Conservation (phyloP, 805 yeast species). For the Tetrapisispora namnaoensis region DNA sequence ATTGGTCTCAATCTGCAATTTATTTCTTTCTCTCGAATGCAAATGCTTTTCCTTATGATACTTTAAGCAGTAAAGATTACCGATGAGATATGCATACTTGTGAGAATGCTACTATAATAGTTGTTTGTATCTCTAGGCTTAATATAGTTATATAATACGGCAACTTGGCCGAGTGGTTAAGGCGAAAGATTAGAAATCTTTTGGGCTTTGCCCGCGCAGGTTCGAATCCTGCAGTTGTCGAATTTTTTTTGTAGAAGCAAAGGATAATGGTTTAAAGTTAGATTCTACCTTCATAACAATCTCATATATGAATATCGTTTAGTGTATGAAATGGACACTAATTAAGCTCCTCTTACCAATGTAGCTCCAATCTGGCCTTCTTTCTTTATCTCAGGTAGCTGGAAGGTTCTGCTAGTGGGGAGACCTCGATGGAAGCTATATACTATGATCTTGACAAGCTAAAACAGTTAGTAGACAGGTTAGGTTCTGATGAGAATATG, state of each 20-base stretch:
- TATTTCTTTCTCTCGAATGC: too few species aligned
- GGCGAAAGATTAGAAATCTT: slow-evolving; percentile 8
- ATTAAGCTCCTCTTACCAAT: too few species aligned
- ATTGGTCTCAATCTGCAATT: too few species aligned
- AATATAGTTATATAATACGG: not conserved
- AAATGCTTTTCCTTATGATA: too few species aligned
- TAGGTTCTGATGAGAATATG: not conserved
- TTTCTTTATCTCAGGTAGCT: not conserved
- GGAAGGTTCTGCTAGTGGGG: not conserved
- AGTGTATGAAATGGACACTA: too few species aligned
- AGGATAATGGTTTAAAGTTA: too few species aligned
- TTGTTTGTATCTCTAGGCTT: too few species aligned
- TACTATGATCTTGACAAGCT: not conserved
- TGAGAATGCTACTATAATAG: too few species aligned
- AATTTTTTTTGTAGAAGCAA: slow-evolving; percentile 1
- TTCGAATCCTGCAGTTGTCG: slow-evolving; percentile 7
- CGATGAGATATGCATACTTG: too few species aligned
- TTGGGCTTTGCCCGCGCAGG: slow-evolving; percentile 8
- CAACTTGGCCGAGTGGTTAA: slow-evolving; percentile 8
- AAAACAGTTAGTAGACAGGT: not conserved
- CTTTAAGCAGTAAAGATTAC: too few species aligned
- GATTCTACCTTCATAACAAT: too few species aligned
- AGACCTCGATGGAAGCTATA: not conserved
- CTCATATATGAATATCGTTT: too few species aligned
- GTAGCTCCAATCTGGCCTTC: not conserved